phyloP scores from a whole-genome alignment of 2,329 filamentous ascomycete genomes.

The Fusarium camptoceras region DNA sequence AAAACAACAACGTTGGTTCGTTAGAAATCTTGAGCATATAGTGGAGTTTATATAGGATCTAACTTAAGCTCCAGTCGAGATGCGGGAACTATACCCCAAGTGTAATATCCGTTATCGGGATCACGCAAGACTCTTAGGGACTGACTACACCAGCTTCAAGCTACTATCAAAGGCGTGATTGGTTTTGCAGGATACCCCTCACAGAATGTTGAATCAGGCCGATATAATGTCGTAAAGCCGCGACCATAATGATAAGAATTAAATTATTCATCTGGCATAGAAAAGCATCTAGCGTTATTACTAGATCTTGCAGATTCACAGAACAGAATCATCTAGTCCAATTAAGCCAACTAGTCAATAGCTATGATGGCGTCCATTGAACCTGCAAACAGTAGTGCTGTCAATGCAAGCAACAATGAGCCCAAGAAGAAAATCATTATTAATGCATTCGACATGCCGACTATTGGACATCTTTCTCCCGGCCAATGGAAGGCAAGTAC shows the following conservation, averaged over 20 bases:
- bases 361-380: not conserved
- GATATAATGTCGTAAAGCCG: not conserved
- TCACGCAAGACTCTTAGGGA: slow-evolving; percentile 8
- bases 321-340: too few relatives aligned
- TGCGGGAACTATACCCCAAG: not conserved
- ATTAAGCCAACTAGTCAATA: not conserved
- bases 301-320: not conserved
- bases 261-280: not conserved
- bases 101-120: slow-evolving; percentile 14
- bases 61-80: not conserved
- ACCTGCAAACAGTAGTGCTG: not conserved
- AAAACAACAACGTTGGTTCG: not conserved
- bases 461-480: slow-evolving; percentile 71
- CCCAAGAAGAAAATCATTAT: slow-evolving; percentile 60
- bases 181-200: not conserved
- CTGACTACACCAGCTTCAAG: not conserved
- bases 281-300: not conserved
- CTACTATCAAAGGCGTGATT: slow-evolving; percentile 11
- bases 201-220: too few relatives aligned
- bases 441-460: slow-evolving; percentile 76
- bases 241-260: not conserved
- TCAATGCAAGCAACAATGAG: not conserved
- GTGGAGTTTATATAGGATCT: not conserved
- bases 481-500: slow-evolving; percentile 72
- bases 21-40: not conserved